Base-by-base conservation (phyloP, 2,329 filamentous ascomycete genomes). In the Madurella fahalii region DNA sequence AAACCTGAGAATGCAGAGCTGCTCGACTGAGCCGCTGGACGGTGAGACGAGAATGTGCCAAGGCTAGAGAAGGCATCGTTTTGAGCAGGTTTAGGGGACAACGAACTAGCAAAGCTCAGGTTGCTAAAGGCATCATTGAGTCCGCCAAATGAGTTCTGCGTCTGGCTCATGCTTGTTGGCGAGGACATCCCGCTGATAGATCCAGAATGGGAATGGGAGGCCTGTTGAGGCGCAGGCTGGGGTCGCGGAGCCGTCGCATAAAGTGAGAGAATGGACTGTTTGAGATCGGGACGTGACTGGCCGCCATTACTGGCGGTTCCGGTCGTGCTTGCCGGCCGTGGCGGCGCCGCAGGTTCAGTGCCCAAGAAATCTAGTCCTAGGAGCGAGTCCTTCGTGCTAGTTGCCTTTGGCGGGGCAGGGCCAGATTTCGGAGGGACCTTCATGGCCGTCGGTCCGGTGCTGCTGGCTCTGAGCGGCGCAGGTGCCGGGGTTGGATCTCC, bases 191-290 rank as follows among this genome's bases (percentile, higher is more conserved):
- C 82, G 16, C 87, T 84, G 64, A 92, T 89, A 0, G 85, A 85
- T 30, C 79, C 77, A 40, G 79, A 79, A 12, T 81, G 78, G 37
- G 77, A 75, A 67, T 87, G 85, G 31, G 78, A 74, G 42, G 73
- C 70, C 54, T 78, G 76, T 18, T 78, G 72, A 9, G 54, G 50
- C 52, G 72, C 76, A 25, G 83, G 77, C 63, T 89, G 87, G n/a
- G 89, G 84, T 67, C 90, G 88, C 1, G 91, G 88, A 5, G 84
- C 83, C 8, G 90, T 88, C 11, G 92, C 90, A 68, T 99, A 99
- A 15, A 99, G 80, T 8, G 94, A 99, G 47, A 99, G 75, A 57
- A 99, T 99, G 2, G 93, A 97, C 71, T 96, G 93, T 73, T 99
- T 99, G 57, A 99, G 77, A 68, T 99, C 94, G 2, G 93, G 92